Evolutionary conservation across 2,329 filamentous ascomycete genomes (phyloP), one percentile per base, ranked within the genome.

Genomic region (Colletotrichum endophyticum): DNA sequence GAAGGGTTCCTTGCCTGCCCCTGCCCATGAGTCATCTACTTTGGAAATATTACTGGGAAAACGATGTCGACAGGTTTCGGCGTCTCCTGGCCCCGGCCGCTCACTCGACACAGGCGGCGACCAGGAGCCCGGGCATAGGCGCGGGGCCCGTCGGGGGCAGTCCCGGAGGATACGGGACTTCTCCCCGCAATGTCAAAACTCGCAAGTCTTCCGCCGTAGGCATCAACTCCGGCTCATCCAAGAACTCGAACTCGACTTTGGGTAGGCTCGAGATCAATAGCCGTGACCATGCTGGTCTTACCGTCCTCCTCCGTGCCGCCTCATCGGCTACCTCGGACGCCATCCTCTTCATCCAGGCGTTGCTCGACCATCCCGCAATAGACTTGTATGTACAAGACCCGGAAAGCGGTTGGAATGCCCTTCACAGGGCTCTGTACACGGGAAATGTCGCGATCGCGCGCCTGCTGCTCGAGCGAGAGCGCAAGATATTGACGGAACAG

Each of bases 31-130:
- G 95, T 94, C 94, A 96, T 89, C 92, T 94, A 92, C 93, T 99
- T 86, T 98, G 96, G 96, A 96, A 96, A 91, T 95, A 92, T 85
- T 99, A 96, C 86, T 94, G 98, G 90, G 94, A 98, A 92, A 95
- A 98, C 91, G 96, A 99, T 92, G 94, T 98, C 92, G 96, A 98
- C 85, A 93, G 89, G 84, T 99, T 99, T 91, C 94, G 95, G 88
- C 94, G 94, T 89, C 92, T 98, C 84, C 91, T 99, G 91, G 93
- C 93, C 83, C 92, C 92, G 85, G 90, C 94, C 86, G 89, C 90
- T 83, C 90, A 90, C 84, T 90, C 88, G 83, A 83, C 89, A 78
- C 91, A 91, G 80, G 82, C 87, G 75, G 83, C 88, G 76, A 85
- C 90, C 82, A 92, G 91, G 85, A 91, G 89, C 81, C 87, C 90